These are phyloP conservation scores for Hypericum androsaemum DNA, from an alignment of 345 rosid genomes.

Conservation along the genomic window DNA sequence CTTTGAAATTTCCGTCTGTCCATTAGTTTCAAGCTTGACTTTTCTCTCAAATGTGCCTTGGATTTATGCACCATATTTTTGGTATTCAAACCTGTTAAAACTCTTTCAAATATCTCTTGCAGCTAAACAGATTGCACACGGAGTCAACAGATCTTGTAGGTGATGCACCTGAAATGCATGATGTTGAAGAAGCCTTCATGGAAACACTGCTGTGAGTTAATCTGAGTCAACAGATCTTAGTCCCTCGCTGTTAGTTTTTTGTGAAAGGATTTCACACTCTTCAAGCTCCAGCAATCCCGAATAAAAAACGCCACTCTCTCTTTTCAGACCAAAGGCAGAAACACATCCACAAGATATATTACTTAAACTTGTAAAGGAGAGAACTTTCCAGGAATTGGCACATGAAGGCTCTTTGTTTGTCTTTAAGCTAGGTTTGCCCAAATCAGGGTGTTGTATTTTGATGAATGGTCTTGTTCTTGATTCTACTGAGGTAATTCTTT, in stretches of 20 bases:
- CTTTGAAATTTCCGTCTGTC: no score
- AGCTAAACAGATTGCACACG: constrained; percentile 55
- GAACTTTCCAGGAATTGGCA: constrained; percentile 41
- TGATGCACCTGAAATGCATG: constrained; percentile 66
- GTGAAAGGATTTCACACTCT: neutral
- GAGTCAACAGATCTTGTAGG: constrained; percentile 52
- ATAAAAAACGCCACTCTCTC: constrained; percentile 12
- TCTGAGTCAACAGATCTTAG: neutral
- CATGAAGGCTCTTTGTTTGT: constrained; percentile 75
- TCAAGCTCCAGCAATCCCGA: neutral
- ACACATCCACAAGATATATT: constrained; percentile 75
- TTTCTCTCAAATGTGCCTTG: neutral
- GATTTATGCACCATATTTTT: constrained; percentile 4
- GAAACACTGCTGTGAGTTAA: constrained; percentile 71
- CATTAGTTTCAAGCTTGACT: no score
- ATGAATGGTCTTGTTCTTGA: constrained; percentile 96
- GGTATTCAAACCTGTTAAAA: neutral
- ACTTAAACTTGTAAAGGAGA: constrained; percentile 75
- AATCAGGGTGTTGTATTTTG: constrained; percentile 57
- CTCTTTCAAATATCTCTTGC: constrained; percentile 18
- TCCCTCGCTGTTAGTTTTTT: neutral
- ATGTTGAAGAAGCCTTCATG: constrained; percentile 86
- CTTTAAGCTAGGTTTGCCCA: constrained; percentile 75
- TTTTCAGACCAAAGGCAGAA: constrained; percentile 59
- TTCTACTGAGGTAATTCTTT: constrained; percentile 60